These are phyloP conservation scores for Karstenula rhodostoma DNA, from an alignment of 2,329 filamentous ascomycete species.

Conservation along the genomic window DNA sequence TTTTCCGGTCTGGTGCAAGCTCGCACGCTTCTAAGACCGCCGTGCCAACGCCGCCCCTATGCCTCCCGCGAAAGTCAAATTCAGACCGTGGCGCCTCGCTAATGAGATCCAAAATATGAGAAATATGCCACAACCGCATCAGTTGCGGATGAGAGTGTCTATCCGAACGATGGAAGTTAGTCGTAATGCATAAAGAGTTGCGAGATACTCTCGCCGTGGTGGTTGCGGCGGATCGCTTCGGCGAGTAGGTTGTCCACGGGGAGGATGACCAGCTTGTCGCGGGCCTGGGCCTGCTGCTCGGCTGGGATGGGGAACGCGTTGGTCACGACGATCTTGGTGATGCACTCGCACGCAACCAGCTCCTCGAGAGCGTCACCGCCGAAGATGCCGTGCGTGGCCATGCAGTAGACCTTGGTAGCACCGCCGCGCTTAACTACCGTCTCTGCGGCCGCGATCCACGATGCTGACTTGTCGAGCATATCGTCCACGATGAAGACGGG, in stretches of 20 bases:
- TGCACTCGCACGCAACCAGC: slow-evolving; percentile 90
- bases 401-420: slow-evolving; percentile 95
- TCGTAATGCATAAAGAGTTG: slow-evolving; percentile 58
- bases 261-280: slow-evolving; percentile 82
- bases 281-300: slow-evolving; percentile 72
- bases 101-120: slow-evolving; percentile 9
- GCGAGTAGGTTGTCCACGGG: slow-evolving; percentile 88
- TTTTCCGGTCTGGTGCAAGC: background rate
- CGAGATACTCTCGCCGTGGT: slow-evolving; percentile 86
- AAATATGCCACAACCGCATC: slow-evolving; percentile 1
- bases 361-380: slow-evolving; percentile 88
- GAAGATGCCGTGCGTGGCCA: slow-evolving; percentile 96
- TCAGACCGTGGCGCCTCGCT: slow-evolving; percentile 25
- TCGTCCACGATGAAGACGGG: slow-evolving; percentile 96
- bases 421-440: slow-evolving; percentile 92
- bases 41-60: background rate
- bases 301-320: slow-evolving; percentile 94
- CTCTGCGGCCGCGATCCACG: slow-evolving; percentile 97
- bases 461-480: slow-evolving; percentile 97
- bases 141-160: background rate
- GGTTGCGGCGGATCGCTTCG: slow-evolving; percentile 93
- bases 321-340: slow-evolving; percentile 92
- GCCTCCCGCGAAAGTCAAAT: background rate
- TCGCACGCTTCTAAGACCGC: background rate
- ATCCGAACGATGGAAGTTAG: slow-evolving; percentile 22